phyloP scores from a whole-genome alignment of 2,329 filamentous ascomycete species.

The Calonectria hongkongensis region DNA sequence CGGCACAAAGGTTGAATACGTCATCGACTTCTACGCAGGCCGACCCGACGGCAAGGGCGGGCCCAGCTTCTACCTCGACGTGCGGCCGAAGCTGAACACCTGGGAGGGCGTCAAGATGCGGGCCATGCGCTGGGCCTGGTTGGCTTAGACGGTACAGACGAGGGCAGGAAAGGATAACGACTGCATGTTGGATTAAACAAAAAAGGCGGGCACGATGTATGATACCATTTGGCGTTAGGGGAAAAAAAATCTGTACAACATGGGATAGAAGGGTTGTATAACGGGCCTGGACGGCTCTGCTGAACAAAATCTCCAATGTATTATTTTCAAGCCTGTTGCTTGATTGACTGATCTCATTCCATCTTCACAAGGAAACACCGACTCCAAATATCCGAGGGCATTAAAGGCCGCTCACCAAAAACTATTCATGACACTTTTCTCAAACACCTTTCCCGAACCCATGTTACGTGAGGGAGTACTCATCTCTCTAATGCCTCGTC shows the following conservation, averaged over 20 bases:
- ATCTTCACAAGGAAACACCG: not conserved
- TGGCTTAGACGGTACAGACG: slow-evolving; percentile 61
- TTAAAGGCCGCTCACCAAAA: slow-evolving; percentile 14
- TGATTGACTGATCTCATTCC: not conserved
- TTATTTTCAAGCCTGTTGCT: slow-evolving; percentile 22
- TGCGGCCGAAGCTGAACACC: slow-evolving; percentile 80
- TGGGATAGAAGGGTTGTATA: slow-evolving; percentile 34
- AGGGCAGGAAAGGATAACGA: not conserved
- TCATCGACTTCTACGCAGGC: slow-evolving; percentile 98
- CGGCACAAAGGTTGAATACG: slow-evolving; percentile 89
- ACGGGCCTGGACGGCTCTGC: slow-evolving; percentile 33
- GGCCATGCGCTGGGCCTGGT: slow-evolving; percentile 68
- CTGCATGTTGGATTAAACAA: slow-evolving; percentile 38
- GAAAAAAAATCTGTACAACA: slow-evolving; percentile 50
- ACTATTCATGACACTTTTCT: slow-evolving; percentile 7
- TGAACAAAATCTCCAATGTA: slow-evolving; percentile 50
- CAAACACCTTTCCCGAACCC: not conserved
- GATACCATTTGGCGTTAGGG: slow-evolving; percentile 52
- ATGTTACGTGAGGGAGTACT: not conserved
- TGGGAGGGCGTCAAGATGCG: slow-evolving; percentile 83
- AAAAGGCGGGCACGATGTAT: slow-evolving; percentile 47
- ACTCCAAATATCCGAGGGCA: slow-evolving; percentile 2
- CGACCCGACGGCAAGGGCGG: slow-evolving; percentile 63
- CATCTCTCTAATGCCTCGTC: not conserved
- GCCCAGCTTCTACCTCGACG: slow-evolving; percentile 80